These are phyloP conservation scores for Xerocomellus dryophilus DNA, from an alignment of 768 basidiomycete species.

Conservation along the genomic window DNA sequence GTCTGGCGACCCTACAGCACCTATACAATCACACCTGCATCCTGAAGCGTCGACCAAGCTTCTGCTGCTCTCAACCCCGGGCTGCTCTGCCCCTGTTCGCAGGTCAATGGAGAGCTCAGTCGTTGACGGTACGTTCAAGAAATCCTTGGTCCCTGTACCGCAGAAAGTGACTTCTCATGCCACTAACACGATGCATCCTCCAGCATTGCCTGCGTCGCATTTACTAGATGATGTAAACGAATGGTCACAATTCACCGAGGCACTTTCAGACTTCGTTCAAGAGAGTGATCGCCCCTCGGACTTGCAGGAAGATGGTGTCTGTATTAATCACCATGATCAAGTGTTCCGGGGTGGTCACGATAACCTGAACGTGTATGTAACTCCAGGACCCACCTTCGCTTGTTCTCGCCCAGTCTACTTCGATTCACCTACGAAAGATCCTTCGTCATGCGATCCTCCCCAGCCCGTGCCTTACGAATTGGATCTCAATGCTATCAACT, in stretches of 20 bases:
- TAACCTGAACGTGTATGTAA: constrained; percentile 35
- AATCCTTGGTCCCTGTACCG: background rate
- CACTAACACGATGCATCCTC: constrained; percentile 9
- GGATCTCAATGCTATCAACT: constrained; percentile 45
- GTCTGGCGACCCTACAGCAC: background rate
- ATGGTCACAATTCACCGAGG: background rate
- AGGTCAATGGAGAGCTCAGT: background rate
- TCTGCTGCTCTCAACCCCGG: constrained; percentile 27
- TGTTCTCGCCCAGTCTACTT: constrained; percentile 42
- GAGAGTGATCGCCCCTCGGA: constrained; percentile 13
- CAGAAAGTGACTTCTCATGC: constrained; percentile 10
- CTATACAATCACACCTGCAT: background rate
- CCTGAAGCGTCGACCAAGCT: background rate
- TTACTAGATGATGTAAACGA: constrained; percentile 17
- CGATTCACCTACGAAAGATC: constrained; percentile 52
- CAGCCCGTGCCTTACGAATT: constrained; percentile 36
- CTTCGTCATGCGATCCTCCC: constrained; percentile 39
- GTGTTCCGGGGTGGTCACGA: constrained; percentile 1
- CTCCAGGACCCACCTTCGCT: constrained; percentile 45
- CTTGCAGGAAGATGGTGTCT: constrained; percentile 3
- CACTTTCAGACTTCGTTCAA: constrained; percentile 8
- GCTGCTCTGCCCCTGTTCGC: constrained; percentile 15
- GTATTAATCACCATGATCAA: constrained; percentile 1
- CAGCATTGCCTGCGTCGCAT: constrained; percentile 4
- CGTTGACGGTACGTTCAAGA: background rate